Percentiles rank a stretch among this genome's conserved stretches.
phyloP scores from a whole-genome alignment of 176 grass and related monocot genomes.

The Raddia distichophylla region DNA sequence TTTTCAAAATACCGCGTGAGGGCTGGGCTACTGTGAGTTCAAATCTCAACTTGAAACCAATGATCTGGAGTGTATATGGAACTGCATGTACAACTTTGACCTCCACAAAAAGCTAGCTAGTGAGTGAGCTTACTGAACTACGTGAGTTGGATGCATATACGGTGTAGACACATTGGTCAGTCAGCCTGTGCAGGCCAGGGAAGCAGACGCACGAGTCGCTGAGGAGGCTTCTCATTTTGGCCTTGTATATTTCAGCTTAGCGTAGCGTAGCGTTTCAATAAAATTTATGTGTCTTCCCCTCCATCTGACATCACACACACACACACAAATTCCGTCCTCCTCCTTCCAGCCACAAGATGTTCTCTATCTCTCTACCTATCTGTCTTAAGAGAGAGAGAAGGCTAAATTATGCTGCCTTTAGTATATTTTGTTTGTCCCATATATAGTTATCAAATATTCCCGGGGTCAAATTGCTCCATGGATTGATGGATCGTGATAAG shows the following conservation, averaged over 20 bases:
- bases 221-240: background rate
- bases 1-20: too few species aligned
- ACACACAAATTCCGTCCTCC: background rate
- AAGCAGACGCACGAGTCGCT: too few species aligned
- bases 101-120: background rate
- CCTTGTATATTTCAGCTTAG: too few species aligned
- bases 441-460: conserved; percentile 40
- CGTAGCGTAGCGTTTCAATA: too few species aligned
- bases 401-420: background rate
- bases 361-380: background rate
- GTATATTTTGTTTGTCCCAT: background rate
- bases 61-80: too few species aligned
- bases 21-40: too few species aligned
- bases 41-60: too few species aligned
- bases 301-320: conserved; percentile 7
- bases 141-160: conserved; percentile 20
- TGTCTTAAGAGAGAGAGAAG: background rate
- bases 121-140: background rate
- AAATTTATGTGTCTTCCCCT: background rate
- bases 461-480: conserved; percentile 14
- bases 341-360: background rate
- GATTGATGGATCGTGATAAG: background rate
- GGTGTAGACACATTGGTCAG: background rate
- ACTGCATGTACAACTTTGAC: too few species aligned
- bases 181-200: background rate